A percentile compares a stretch with the other conserved stretches of the same genome.
These are phyloP conservation scores for Fusarium sp. DNA, from an alignment of 2,329 filamentous ascomycete species.

Conservation along the genomic window DNA sequence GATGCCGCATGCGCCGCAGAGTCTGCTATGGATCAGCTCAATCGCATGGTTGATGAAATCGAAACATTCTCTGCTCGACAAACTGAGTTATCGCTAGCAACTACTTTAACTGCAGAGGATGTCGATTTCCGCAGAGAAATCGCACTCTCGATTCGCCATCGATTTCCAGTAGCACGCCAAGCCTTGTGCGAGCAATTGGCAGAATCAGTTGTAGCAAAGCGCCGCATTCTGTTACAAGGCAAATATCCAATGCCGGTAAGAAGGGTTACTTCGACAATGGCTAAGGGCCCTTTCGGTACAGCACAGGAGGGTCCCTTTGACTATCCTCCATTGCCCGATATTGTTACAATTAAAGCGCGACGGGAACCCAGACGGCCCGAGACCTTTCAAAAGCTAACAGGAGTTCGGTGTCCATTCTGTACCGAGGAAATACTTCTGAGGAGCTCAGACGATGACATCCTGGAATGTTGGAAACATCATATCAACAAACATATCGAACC, in stretches of 20 bases:
- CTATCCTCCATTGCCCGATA: neutral
- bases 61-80: neutral
- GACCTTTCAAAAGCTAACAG: neutral
- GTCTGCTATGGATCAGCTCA: neutral
- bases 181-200: neutral
- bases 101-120: fast-evolving
- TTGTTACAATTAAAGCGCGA: neutral
- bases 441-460: neutral
- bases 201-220: neutral
- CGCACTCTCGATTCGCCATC: neutral
- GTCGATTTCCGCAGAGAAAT: too few species aligned
- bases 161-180: neutral
- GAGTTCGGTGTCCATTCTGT: neutral
- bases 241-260: neutral
- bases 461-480: neutral
- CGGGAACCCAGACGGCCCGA: neutral
- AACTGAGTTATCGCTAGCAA: neutral
- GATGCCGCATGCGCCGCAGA: neutral
- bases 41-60: neutral
- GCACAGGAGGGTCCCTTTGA: too few species aligned
- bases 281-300: too few species aligned
- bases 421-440: neutral
- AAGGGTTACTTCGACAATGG: too few species aligned
- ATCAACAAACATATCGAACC: neutral
- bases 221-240: neutral